phyloP scores from a whole-genome alignment of 768 basidiomycete genomes.

The Lactarius akahatsu region DNA sequence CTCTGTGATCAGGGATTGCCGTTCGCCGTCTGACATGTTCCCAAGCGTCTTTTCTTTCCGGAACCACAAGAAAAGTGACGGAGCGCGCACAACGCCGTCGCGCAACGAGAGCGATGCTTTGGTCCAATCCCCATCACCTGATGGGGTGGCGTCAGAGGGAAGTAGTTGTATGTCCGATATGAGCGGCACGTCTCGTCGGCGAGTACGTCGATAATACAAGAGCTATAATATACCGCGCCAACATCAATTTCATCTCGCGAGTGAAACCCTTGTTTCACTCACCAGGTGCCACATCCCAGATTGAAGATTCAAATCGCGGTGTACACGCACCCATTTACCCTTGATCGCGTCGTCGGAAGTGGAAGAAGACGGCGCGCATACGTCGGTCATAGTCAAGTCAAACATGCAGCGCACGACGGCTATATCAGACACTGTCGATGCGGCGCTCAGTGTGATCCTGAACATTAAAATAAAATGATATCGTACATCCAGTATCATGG shows the following conservation, averaged over 20 bases:
- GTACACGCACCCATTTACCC: slow-evolving; percentile 89
- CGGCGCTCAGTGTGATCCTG: background rate
- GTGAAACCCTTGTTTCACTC: slow-evolving; percentile 34
- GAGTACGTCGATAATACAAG: slow-evolving; percentile 83
- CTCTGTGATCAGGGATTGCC: slow-evolving; percentile 75
- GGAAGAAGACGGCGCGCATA: slow-evolving; percentile 71
- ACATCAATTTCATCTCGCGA: background rate
- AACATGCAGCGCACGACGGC: slow-evolving; percentile 65
- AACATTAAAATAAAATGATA: background rate
- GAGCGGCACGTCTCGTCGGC: slow-evolving; percentile 77
- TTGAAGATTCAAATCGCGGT: slow-evolving; percentile 73
- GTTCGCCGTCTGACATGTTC: slow-evolving; percentile 59
- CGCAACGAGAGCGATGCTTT: slow-evolving; percentile 61
- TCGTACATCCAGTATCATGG: slow-evolving; percentile 75
- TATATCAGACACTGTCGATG: slow-evolving; percentile 72
- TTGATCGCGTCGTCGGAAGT: slow-evolving; percentile 70
- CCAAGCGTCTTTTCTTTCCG: slow-evolving; percentile 60
- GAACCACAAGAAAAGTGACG: slow-evolving; percentile 79
- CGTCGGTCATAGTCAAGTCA: slow-evolving; percentile 53
- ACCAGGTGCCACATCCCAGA: slow-evolving; percentile 61
- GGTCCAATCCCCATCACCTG: slow-evolving; percentile 55
- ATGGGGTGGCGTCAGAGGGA: slow-evolving; percentile 50
- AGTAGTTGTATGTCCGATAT: slow-evolving; percentile 73
- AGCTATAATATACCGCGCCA: slow-evolving; percentile 42
- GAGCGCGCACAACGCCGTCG: slow-evolving; percentile 55